A percentile compares a stretch with the other conserved stretches of the same genome.
phyloP scores from a whole-genome alignment of 352 stramenopile genomes.

The Globisporangium camurandrum region DNA sequence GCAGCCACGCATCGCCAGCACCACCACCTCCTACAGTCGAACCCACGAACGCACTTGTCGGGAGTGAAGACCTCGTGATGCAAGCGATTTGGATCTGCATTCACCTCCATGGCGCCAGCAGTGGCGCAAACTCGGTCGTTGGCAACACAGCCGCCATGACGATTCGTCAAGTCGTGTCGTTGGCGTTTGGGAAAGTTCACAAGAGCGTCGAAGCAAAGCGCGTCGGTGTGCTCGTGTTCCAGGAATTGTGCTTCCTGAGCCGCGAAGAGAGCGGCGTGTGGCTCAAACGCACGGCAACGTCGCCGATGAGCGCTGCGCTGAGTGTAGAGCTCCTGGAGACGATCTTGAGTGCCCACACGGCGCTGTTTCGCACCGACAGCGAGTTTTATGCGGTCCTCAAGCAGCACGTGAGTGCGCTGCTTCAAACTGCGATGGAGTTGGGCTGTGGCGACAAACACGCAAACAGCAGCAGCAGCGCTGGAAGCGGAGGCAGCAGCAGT shows the following conservation, averaged over 20 bases:
- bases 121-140: slow-evolving; percentile 67
- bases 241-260: slow-evolving; percentile 83
- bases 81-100: slow-evolving; percentile 86
- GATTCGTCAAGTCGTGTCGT: slow-evolving; percentile 81
- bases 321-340: slow-evolving; percentile 77
- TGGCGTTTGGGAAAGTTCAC: slow-evolving; percentile 79
- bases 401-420: slow-evolving; percentile 68
- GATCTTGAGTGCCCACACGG: slow-evolving; percentile 50
- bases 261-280: slow-evolving; percentile 77
- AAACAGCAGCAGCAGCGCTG: slow-evolving; percentile 5
- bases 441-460: slow-evolving; percentile 42
- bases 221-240: slow-evolving; percentile 78
- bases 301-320: slow-evolving; percentile 67
- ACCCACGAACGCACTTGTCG: slow-evolving; percentile 41
- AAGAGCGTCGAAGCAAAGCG: slow-evolving; percentile 61
- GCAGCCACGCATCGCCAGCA: background rate
- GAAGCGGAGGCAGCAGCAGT: slow-evolving; percentile 1
- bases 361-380: slow-evolving; percentile 57
- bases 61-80: slow-evolving; percentile 82
- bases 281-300: slow-evolving; percentile 74
- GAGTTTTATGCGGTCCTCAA: slow-evolving; percentile 77
- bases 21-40: slow-evolving; percentile 8
- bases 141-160: slow-evolving; percentile 85
- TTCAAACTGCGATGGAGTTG: slow-evolving; percentile 66
- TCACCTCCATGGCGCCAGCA: slow-evolving; percentile 67